phyloP scores from a whole-genome alignment of 2,329 filamentous ascomycete genomes.

The Sarocladium strictum region DNA sequence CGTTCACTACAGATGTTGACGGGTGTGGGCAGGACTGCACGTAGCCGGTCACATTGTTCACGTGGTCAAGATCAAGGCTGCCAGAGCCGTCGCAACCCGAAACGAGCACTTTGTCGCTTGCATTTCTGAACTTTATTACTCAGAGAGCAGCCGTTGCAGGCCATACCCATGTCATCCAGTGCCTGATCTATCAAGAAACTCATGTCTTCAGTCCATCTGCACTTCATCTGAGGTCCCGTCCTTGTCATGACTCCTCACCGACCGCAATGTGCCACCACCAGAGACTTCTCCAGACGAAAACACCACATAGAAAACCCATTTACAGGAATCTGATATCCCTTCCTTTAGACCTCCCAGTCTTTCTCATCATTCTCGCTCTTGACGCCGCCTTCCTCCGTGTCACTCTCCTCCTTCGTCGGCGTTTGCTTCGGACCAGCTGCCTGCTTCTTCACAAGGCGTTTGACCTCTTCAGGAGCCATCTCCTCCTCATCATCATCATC shows the following conservation, averaged over 20 bases:
- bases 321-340: background rate
- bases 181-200: background rate
- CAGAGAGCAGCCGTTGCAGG: too few species aligned
- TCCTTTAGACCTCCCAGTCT: slow-evolving; percentile 11
- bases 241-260: background rate
- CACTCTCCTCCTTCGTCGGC: slow-evolving; percentile 13
- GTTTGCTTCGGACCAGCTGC: slow-evolving; percentile 7
- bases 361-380: slow-evolving; percentile 15
- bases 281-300: too few species aligned
- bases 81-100: too few species aligned
- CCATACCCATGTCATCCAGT: too few species aligned
- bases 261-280: background rate
- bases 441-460: slow-evolving; percentile 18
- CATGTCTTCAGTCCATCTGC: background rate
- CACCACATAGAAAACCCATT: background rate
- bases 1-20: too few species aligned
- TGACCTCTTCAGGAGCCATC: slow-evolving; percentile 17
- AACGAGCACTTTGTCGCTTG: too few species aligned
- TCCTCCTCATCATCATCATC: slow-evolving; percentile 1
- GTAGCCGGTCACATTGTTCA: background rate
- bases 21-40: background rate
- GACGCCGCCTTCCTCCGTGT: slow-evolving; percentile 18
- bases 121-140: too few species aligned
- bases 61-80: background rate
- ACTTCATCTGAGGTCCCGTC: background rate